Percentiles rank a stretch among this genome's conserved stretches.
phyloP scores from a whole-genome alignment of 2,329 filamentous ascomycete species.

The Tolypocladium sp. region DNA sequence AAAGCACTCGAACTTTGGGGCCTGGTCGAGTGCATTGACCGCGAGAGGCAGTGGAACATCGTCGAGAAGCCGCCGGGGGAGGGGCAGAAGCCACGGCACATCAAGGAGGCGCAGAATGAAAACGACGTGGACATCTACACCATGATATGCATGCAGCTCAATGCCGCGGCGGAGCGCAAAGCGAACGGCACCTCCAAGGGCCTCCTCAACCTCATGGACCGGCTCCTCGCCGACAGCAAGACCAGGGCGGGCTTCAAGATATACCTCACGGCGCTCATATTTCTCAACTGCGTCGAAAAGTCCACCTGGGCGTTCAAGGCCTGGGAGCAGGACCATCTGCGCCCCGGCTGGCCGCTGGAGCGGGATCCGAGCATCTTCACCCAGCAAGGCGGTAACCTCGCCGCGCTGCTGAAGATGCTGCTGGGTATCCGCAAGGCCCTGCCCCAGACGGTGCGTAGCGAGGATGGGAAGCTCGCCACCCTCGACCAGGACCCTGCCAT shows the following conservation, averaged over 20 bases:
- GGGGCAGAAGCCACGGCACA: conserved; percentile 31
- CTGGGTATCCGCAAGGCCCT: conserved; percentile 50
- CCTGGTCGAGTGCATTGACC: conserved; percentile 55
- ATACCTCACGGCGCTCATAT: conserved; percentile 52
- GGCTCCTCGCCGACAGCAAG: conserved; percentile 51
- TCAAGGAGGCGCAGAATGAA: conserved; percentile 38
- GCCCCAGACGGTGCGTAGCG: conserved; percentile 38
- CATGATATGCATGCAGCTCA: conserved; percentile 55
- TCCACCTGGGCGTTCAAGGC: conserved; percentile 61
- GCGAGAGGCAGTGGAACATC: conserved; percentile 53
- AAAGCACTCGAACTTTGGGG: conserved; percentile 56
- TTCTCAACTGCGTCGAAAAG: conserved; percentile 59
- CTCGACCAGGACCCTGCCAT: conserved; percentile 37
- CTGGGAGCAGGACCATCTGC: conserved; percentile 54
- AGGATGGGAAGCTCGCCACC: conserved; percentile 38
- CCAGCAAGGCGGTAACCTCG: conserved; percentile 49
- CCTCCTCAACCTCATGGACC: conserved; percentile 51
- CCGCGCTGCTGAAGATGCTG: conserved; percentile 51
- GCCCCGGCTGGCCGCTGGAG: conserved; percentile 52
- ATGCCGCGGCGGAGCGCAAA: conserved; percentile 55
- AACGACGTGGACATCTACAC: conserved; percentile 48
- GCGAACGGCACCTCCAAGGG: conserved; percentile 49
- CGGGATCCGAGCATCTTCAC: conserved; percentile 46
- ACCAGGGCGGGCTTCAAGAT: conserved; percentile 50
- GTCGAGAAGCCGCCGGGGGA: conserved; percentile 35